phyloP scores from a whole-genome alignment of 192 early-diverging fungal genomes.

The Gaertneriomyces semiglobifer region DNA sequence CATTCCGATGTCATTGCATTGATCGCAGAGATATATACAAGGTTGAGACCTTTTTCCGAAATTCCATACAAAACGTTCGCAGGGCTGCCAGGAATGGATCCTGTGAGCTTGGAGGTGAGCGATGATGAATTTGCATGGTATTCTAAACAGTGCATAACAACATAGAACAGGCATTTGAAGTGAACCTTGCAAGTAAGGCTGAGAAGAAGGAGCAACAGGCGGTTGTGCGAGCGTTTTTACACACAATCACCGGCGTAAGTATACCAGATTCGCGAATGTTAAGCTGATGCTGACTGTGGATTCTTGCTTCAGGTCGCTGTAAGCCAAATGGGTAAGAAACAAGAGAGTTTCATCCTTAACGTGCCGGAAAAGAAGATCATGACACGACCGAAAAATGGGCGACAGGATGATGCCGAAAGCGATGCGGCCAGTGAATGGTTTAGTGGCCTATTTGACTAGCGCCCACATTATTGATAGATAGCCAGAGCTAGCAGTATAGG shows the following conservation, averaged over 20 bases:
- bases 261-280: background rate
- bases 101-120: constrained; percentile 17
- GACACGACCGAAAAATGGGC: background rate
- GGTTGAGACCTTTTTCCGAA: constrained; percentile 19
- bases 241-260: constrained; percentile 28
- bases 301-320: constrained; percentile 15
- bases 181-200: constrained; percentile 6
- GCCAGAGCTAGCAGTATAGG: too few relatives aligned
- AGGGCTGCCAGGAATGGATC: constrained; percentile 32
- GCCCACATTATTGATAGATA: background rate
- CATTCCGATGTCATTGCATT: constrained; percentile 32
- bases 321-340: constrained; percentile 22
- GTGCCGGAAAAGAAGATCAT: constrained; percentile 23
- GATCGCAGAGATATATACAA: constrained; percentile 34
- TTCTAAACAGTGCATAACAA: background rate
- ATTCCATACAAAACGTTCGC: constrained; percentile 31
- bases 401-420: constrained; percentile 14
- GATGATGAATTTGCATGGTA: background rate
- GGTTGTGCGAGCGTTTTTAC: constrained; percentile 21
- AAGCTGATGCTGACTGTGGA: background rate
- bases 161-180: constrained; percentile 29
- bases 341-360: constrained; percentile 27
- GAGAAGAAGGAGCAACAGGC: constrained; percentile 19
- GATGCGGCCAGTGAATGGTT: constrained; percentile 28
- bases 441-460: constrained; percentile 17